Percentiles rank a stretch among this genome's conserved stretches.
These are phyloP conservation scores for Apiospora arundinis DNA, from an alignment of 2,329 filamentous ascomycete genomes.

Conservation along the genomic window DNA sequence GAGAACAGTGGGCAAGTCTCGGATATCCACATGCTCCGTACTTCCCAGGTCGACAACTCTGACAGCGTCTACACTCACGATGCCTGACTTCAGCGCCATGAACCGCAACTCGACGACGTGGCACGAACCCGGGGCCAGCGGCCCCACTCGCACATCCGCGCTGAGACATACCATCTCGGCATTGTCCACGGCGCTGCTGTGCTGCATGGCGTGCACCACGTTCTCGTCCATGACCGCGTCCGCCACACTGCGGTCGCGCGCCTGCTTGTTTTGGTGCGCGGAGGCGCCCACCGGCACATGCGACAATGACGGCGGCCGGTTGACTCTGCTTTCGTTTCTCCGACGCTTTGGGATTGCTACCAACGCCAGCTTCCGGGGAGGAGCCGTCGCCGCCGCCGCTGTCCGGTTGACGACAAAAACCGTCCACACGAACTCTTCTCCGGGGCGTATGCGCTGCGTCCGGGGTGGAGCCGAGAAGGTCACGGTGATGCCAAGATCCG, in stretches of 20 bases:
- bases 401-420: conserved; percentile 79
- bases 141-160: conserved; percentile 75
- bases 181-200: conserved; percentile 65
- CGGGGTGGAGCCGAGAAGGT: conserved; percentile 69
- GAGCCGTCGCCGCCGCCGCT: conserved; percentile 39
- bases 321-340: conserved; percentile 60
- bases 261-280: conserved; percentile 27
- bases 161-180: conserved; percentile 77
- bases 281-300: conserved; percentile 36
- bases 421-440: conserved; percentile 73
- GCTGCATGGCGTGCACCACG: conserved; percentile 74
- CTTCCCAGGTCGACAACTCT: conserved; percentile 75
- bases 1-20: conserved; percentile 74
- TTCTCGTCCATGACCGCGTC: conserved; percentile 76
- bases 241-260: conserved; percentile 52
- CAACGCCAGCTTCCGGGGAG: conserved; percentile 72
- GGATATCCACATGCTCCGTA: conserved; percentile 79
- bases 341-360: conserved; percentile 70
- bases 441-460: conserved; percentile 59
- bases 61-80: conserved; percentile 74
- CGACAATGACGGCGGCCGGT: conserved; percentile 61
- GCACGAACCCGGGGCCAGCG: conserved; percentile 73
- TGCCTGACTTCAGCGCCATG: conserved; percentile 69
- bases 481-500: conserved; percentile 75
- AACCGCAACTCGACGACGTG: conserved; percentile 78